Conservation (phyloP, 2,329 filamentous ascomycete genomes). For the Ciborinia camelliae region DNA sequence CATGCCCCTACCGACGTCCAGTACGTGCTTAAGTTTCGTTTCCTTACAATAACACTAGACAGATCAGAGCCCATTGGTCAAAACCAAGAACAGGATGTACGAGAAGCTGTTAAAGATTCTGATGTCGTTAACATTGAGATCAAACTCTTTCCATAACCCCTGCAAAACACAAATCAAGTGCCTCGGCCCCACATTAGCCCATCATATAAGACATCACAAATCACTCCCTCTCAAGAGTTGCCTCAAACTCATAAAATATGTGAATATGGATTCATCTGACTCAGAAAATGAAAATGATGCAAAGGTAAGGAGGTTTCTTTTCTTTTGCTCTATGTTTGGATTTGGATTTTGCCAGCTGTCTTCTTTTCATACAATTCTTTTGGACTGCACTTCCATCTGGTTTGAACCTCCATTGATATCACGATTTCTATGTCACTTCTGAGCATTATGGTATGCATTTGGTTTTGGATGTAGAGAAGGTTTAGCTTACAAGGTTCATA, state of each 20-base stretch:
- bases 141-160: not conserved
- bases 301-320: not conserved
- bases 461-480: not conserved
- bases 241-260: slow-evolving; percentile 9
- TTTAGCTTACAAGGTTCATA: slow-evolving; percentile 6
- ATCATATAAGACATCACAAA: slow-evolving; percentile 10
- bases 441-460: slow-evolving; percentile 16
- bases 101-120: not conserved
- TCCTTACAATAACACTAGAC: too few species aligned
- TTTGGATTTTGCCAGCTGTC: not conserved
- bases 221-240: not conserved
- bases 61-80: not conserved
- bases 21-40: not conserved
- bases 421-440: not conserved
- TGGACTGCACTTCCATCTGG: not conserved
- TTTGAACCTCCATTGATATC: not conserved
- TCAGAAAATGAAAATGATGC: not conserved
- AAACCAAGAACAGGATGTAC: not conserved
- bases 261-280: slow-evolving; percentile 7
- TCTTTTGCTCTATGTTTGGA: not conserved
- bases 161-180: not conserved
- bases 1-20: not conserved
- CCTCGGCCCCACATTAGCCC: not conserved
- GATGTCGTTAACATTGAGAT: not conserved
- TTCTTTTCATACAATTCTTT: not conserved